Percentiles rank a stretch among this genome's conserved stretches.
These are phyloP conservation scores for Verticillium tricorpus DNA, from an alignment of 2,329 filamentous ascomycete species.

Conservation along the genomic window DNA sequence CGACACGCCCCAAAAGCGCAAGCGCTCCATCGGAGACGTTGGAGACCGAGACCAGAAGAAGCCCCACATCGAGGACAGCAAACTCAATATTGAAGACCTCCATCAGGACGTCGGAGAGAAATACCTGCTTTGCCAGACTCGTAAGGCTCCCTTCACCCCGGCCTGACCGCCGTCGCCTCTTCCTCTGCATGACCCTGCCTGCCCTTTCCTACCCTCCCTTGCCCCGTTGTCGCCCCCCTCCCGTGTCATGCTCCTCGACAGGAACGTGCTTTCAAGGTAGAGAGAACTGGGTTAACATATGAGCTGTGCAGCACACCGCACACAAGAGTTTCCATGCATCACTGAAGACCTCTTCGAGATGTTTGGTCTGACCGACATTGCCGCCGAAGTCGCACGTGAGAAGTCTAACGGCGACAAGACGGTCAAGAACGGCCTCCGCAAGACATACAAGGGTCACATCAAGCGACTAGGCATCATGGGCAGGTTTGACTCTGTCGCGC, in stretches of 20 bases:
- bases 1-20: conserved; percentile 56
- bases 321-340: conserved; percentile 39
- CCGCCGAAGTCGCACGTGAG: conserved; percentile 57
- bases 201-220: neutral
- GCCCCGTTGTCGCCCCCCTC: neutral
- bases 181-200: neutral
- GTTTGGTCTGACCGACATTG: conserved; percentile 52
- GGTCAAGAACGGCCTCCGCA: conserved; percentile 52
- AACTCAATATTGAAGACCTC: conserved; percentile 58
- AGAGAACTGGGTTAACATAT: conserved; percentile 38
- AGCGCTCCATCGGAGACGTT: conserved; percentile 52
- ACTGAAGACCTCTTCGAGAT: conserved; percentile 56
- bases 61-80: conserved; percentile 56
- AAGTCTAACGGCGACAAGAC: conserved; percentile 60
- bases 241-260: conserved; percentile 7
- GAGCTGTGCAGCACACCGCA: conserved; percentile 40
- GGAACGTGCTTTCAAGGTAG: conserved; percentile 18
- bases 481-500: conserved; percentile 53
- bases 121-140: conserved; percentile 62
- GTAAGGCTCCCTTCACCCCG: conserved; percentile 53
- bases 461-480: conserved; percentile 59
- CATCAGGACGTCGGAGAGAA: conserved; percentile 63
- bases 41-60: conserved; percentile 58
- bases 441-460: conserved; percentile 66
- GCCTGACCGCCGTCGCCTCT: conserved; percentile 21